Conservation (phyloP, 192 early-diverging fungal species). For the Backusella psychrophila region DNA sequence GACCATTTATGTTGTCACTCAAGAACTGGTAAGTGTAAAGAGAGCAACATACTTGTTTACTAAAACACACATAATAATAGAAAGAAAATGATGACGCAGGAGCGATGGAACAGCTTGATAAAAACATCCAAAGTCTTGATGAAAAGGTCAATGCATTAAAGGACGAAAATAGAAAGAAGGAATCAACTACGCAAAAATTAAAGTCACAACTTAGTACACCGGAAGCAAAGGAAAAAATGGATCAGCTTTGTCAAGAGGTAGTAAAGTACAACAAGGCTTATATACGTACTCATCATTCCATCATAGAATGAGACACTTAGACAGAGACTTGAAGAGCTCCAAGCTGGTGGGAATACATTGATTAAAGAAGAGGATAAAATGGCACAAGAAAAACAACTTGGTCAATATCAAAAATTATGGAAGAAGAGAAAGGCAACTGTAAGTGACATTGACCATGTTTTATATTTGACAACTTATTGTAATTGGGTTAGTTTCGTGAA, state of each 20-base stretch:
- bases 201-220: conserved; percentile 5
- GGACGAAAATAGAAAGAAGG: neutral
- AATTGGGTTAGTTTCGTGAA: neutral
- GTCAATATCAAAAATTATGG: neutral
- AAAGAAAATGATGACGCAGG: neutral
- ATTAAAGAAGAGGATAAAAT: conserved; percentile 3
- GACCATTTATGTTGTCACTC: conserved; percentile 5
- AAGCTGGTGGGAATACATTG: neutral
- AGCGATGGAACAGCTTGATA: neutral
- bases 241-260: neutral
- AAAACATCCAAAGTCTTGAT: neutral
- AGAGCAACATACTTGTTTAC: neutral
- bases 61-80: neutral
- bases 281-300: neutral
- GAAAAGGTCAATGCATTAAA: neutral
- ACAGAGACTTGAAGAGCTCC: neutral
- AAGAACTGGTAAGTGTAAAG: neutral
- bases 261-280: no score
- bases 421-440: conserved; percentile 5
- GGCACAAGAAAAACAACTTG: neutral
- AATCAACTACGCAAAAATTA: neutral
- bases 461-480: neutral
- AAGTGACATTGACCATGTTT: neutral
- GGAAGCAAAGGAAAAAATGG: neutral
- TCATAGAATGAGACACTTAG: neutral